These are phyloP conservation scores for Cladosporium sp. DNA, from an alignment of 2,329 filamentous ascomycete genomes.

Conservation along the genomic window DNA sequence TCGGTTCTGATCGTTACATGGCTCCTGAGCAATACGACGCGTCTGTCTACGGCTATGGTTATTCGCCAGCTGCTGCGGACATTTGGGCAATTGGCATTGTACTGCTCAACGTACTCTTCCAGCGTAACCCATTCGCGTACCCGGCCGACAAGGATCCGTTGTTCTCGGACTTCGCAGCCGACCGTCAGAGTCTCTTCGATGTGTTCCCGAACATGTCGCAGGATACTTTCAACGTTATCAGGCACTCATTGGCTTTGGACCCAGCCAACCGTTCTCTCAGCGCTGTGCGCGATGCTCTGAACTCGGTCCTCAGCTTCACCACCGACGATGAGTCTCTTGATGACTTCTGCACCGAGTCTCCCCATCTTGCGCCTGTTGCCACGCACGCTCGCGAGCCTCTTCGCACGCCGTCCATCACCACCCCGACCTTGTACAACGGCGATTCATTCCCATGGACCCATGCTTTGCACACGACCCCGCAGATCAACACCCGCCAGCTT, in stretches of 20 bases:
- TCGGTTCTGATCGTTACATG: slow-evolving; percentile 99
- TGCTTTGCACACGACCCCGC: slow-evolving; percentile 72
- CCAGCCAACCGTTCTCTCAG: slow-evolving; percentile 80
- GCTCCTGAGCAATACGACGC: slow-evolving; percentile 97
- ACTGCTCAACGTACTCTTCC: slow-evolving; percentile 92
- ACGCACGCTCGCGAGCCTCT: slow-evolving; percentile 88
- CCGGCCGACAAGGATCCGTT: slow-evolving; percentile 87
- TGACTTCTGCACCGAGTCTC: slow-evolving; percentile 80
- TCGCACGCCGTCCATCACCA: slow-evolving; percentile 90
- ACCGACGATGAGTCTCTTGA: slow-evolving; percentile 86
- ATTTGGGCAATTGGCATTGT: slow-evolving; percentile 98
- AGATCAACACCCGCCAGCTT: slow-evolving; percentile 70
- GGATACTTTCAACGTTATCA: slow-evolving; percentile 92
- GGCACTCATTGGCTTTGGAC: slow-evolving; percentile 85
- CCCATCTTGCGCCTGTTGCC: slow-evolving; percentile 65
- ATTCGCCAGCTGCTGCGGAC: slow-evolving; percentile 88
- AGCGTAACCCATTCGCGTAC: slow-evolving; percentile 89
- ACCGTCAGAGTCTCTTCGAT: slow-evolving; percentile 94
- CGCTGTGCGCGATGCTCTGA: slow-evolving; percentile 71
- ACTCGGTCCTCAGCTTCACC: slow-evolving; percentile 83
- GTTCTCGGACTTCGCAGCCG: slow-evolving; percentile 86
- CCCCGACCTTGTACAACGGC: slow-evolving; percentile 67
- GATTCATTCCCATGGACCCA: slow-evolving; percentile 94
- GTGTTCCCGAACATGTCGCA: slow-evolving; percentile 98
- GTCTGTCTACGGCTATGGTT: slow-evolving; percentile 63